These are phyloP conservation scores for Termitomyces sp. DNA, from an alignment of 768 basidiomycete genomes.

Conservation along the genomic window DNA sequence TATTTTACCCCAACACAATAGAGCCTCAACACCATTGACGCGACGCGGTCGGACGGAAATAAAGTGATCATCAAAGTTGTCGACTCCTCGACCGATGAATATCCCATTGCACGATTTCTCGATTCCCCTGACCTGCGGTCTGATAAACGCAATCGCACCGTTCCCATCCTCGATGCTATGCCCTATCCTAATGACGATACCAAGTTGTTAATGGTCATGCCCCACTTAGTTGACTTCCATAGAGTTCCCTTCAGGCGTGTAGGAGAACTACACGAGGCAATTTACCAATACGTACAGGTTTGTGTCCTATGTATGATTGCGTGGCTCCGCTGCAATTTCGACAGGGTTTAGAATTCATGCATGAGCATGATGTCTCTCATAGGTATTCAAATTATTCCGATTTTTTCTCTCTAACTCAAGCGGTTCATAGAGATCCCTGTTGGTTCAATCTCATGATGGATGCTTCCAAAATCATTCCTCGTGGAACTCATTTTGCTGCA, in stretches of 20 bases:
- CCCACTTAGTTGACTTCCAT: background rate
- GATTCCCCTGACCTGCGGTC: background rate
- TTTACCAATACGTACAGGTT: slow-evolving; percentile 3
- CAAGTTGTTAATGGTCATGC: background rate
- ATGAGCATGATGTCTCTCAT: slow-evolving; percentile 1
- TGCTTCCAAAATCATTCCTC: background rate
- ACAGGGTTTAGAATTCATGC: slow-evolving; percentile 9
- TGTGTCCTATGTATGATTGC: background rate
- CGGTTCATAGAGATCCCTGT: background rate
- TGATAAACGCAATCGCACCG: background rate
- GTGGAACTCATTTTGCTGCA: background rate
- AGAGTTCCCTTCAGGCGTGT: background rate
- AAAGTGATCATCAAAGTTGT: slow-evolving; percentile 1
- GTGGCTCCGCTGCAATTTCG: background rate
- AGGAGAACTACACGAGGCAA: background rate
- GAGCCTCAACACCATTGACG: background rate
- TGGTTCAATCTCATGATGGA: slow-evolving; percentile 10
- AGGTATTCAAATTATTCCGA: background rate
- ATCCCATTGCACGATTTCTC: slow-evolving; percentile 3
- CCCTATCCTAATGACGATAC: background rate
- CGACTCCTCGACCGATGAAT: background rate
- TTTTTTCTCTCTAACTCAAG: background rate
- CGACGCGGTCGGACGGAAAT: background rate
- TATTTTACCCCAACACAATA: background rate
- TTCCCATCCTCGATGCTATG: background rate